phyloP scores from a whole-genome alignment of 2,329 filamentous ascomycete genomes.

The Claviceps sorghi region DNA sequence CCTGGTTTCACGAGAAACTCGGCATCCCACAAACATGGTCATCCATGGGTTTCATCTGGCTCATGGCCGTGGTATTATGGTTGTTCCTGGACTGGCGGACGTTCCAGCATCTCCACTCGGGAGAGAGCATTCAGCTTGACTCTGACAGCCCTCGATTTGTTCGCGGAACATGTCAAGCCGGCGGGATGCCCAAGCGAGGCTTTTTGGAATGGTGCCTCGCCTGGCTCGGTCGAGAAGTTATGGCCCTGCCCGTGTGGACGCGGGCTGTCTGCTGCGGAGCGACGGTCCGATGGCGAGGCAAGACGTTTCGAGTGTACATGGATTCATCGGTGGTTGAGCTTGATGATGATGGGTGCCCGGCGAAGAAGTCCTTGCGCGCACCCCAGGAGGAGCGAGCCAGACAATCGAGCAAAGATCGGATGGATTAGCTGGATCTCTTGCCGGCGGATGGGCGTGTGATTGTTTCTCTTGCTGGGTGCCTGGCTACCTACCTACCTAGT shows the following conservation, averaged over 20 bases:
- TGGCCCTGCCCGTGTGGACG: constrained; percentile 80
- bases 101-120: constrained; percentile 61
- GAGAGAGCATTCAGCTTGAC: constrained; percentile 54
- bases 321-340: constrained; percentile 61
- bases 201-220: constrained; percentile 62
- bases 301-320: constrained; percentile 63
- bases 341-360: not conserved
- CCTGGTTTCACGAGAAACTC: constrained; percentile 40
- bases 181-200: constrained; percentile 32
- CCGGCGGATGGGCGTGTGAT: not conserved
- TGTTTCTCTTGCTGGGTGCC: too few relatives aligned
- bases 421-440: constrained; percentile 7
- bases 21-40: constrained; percentile 51
- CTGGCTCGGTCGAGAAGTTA: constrained; percentile 70
- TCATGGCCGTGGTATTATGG: constrained; percentile 53
- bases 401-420: constrained; percentile 13
- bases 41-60: constrained; percentile 51
- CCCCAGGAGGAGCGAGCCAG: constrained; percentile 12
- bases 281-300: constrained; percentile 76
- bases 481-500: too few relatives aligned
- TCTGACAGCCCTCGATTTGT: constrained; percentile 63
- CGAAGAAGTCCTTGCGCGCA: constrained; percentile 5
- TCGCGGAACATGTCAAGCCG: constrained; percentile 23
- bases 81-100: constrained; percentile 59
- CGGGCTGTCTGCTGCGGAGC: constrained; percentile 82